Evolutionary conservation across 441 rosid genomes (phyloP).

Genomic region (Bocquillonia castaneifolia): DNA sequence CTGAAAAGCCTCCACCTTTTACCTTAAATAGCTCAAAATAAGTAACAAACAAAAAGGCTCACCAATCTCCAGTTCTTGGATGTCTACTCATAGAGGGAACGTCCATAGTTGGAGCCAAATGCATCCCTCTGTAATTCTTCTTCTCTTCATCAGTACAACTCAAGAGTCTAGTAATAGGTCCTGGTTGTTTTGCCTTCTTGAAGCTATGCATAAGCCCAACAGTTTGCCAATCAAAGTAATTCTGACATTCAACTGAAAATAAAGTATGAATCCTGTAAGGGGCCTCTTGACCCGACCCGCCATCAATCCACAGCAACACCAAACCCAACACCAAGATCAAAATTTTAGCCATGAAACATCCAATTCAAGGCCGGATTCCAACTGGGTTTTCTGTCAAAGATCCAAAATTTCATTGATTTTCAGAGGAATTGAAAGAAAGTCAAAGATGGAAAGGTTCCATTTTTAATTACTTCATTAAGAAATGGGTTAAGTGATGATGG

Average conservation of each 20-base stretch:
- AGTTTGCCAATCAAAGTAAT: slow-evolving; percentile 98
- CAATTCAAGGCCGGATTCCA: slow-evolving; percentile 29
- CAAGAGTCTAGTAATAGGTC: slow-evolving; percentile 78
- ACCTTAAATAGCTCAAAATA: neutral
- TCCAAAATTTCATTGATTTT: slow-evolving; percentile 34
- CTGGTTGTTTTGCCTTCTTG: slow-evolving; percentile 83
- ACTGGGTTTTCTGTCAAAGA: slow-evolving; percentile 37
- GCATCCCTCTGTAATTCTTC: slow-evolving; percentile 76
- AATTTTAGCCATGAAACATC: slow-evolving; percentile 36
- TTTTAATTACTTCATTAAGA: slow-evolving; percentile 1
- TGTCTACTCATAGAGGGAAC: slow-evolving; percentile 97
- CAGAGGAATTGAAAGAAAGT: slow-evolving; percentile 27
- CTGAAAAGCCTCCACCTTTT: no score
- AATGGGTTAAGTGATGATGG: slow-evolving; percentile 29
- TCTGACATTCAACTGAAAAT: slow-evolving; percentile 94
- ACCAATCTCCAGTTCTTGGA: slow-evolving; percentile 95
- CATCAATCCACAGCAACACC: slow-evolving; percentile 27
- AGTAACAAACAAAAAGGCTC: slow-evolving; percentile 10
- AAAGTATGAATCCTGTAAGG: slow-evolving; percentile 89
- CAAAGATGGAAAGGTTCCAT: slow-evolving; percentile 25
- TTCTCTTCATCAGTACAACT: slow-evolving; percentile 90
- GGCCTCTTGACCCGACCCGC: slow-evolving; percentile 38
- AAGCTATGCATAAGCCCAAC: slow-evolving; percentile 93
- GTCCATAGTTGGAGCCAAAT: slow-evolving; percentile 79
- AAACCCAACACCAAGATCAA: slow-evolving; percentile 21